phyloP scores from a whole-genome alignment of 129 eudicot genomes.

The Flaveria ramosissima region DNA sequence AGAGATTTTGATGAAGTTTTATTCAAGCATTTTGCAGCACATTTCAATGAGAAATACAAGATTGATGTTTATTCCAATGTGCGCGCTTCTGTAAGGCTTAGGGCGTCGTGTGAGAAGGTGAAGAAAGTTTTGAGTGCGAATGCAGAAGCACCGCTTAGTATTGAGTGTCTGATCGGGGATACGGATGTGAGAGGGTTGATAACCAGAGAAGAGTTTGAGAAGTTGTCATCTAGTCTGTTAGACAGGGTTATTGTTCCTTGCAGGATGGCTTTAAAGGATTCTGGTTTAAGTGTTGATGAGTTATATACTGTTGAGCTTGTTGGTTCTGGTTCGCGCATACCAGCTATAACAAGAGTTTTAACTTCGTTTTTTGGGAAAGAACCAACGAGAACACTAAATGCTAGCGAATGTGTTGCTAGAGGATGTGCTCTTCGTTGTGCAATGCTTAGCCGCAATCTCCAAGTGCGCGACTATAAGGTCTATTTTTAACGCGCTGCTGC shows the following conservation, averaged over 20 bases:
- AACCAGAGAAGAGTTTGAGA: constrained; percentile 84
- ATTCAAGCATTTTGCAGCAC: constrained; percentile 61
- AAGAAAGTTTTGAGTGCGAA: constrained; percentile 89
- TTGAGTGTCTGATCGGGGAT: constrained; percentile 85
- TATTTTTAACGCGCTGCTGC: constrained; percentile 11
- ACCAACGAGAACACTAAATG: constrained; percentile 68
- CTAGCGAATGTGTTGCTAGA: constrained; percentile 92
- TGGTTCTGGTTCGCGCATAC: constrained; percentile 90
- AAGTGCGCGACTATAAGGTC: constrained; percentile 82
- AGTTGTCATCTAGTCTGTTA: constrained; percentile 50
- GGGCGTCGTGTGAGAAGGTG: constrained; percentile 75
- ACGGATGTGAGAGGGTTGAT: constrained; percentile 77
- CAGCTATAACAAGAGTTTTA: constrained; percentile 57
- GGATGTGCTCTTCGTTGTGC: constrained; percentile 91
- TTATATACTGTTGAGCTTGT: constrained; percentile 79
- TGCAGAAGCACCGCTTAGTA: constrained; percentile 76
- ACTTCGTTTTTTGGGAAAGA: constrained; percentile 53
- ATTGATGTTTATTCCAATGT: constrained; percentile 60
- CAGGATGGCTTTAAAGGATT: constrained; percentile 53
- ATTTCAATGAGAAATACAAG: constrained; percentile 50
- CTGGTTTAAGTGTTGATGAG: constrained; percentile 50
- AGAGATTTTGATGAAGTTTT: constrained; percentile 90
- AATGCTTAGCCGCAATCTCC: constrained; percentile 75
- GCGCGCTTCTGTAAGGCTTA: constrained; percentile 72
- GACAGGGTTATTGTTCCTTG: constrained; percentile 66